Evolutionary conservation across 2,329 filamentous ascomycete species (phyloP).

Genomic region (Clonostachys rhizophaga): DNA sequence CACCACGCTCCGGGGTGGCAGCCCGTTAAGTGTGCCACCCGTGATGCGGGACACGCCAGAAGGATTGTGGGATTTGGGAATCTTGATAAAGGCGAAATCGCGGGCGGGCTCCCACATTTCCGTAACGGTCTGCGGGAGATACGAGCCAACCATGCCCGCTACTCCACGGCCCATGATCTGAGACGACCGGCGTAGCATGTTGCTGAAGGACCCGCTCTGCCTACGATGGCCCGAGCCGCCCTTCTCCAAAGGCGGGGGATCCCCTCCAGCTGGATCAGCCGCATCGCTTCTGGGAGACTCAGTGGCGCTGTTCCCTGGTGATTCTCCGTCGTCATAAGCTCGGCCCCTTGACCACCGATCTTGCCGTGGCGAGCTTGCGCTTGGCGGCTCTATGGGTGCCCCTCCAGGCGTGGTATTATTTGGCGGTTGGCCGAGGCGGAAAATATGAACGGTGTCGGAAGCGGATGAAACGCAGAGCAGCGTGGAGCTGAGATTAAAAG

Average conservation of each 20-base stretch:
- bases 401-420: constrained; percentile 26
- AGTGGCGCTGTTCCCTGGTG: constrained; percentile 36
- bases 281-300: constrained; percentile 42
- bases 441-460: constrained; percentile 95
- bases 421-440: constrained; percentile 63
- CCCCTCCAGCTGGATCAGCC: not conserved
- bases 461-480: constrained; percentile 93
- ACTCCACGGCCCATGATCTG: constrained; percentile 89
- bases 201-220: constrained; percentile 76
- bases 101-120: constrained; percentile 96
- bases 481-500: constrained; percentile 92
- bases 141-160: constrained; percentile 84
- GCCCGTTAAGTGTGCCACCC: not conserved
- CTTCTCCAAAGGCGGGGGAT: not conserved
- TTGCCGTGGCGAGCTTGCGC: constrained; percentile 15
- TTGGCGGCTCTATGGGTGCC: constrained; percentile 28
- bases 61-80: constrained; percentile 55
- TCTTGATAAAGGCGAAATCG: constrained; percentile 95
- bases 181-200: constrained; percentile 88
- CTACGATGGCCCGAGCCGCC: constrained; percentile 28
- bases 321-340: constrained; percentile 42
- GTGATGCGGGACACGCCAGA: constrained; percentile 5
- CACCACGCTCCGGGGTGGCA: constrained; percentile 80
- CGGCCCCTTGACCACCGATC: constrained; percentile 50
- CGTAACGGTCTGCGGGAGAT: constrained; percentile 87